phyloP scores from a whole-genome alignment of 495 filamentous ascomycete genomes.

The Xylaria venustula region DNA sequence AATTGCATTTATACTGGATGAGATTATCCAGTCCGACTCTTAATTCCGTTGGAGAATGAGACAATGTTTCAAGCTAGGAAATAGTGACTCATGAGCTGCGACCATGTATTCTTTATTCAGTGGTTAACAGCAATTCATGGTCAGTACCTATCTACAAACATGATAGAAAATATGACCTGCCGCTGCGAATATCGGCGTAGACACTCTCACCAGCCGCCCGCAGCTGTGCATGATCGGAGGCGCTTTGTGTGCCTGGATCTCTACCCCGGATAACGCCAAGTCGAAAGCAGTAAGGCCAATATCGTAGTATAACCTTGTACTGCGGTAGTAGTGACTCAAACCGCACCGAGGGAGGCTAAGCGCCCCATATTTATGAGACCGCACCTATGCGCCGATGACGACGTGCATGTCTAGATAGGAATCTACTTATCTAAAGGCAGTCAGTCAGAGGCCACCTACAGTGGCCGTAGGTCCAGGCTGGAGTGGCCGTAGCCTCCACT shows the following conservation, averaged over 20 bases:
- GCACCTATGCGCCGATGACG: no score
- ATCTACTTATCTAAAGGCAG: no score
- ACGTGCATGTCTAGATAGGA: no score
- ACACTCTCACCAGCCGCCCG: not conserved
- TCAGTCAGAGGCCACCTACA: no score
- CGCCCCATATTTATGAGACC: no score
- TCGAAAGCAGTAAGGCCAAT: not conserved
- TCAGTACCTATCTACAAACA: not conserved
- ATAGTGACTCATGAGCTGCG: constrained; percentile 7
- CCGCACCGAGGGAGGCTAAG: no score
- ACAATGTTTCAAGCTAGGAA: not conserved
- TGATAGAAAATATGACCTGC: not conserved
- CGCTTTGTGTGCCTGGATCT: not conserved
- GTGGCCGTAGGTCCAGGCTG: no score
- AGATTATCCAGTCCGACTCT: not conserved
- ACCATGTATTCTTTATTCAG: not conserved
- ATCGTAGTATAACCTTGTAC: no score
- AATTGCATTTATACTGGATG: not conserved
- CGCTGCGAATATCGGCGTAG: constrained; percentile 8
- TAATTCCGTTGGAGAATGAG: no score
- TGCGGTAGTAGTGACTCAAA: no score
- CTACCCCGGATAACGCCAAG: constrained; percentile 4
- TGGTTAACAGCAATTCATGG: not conserved
- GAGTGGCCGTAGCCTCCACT: no score
- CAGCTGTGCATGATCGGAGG: not conserved